Evolutionary conservation across 805 yeast genomes (phyloP).

Genomic region (Candida patagonica): DNA sequence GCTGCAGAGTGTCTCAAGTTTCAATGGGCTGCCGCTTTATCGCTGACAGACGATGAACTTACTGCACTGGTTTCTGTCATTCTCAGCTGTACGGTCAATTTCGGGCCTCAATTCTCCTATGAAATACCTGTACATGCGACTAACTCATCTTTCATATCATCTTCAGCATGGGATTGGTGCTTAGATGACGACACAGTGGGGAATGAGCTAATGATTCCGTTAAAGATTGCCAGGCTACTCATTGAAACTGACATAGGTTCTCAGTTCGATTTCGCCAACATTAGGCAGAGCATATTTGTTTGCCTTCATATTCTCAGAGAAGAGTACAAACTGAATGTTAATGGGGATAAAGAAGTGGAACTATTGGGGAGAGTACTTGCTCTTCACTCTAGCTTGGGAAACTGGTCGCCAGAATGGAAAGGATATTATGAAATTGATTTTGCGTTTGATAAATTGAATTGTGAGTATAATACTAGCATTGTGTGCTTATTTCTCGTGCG

Average conservation of each 20-base stretch:
- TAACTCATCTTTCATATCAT: background rate
- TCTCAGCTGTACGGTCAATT: conserved; percentile 8
- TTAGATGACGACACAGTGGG: background rate
- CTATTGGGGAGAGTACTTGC: conserved; percentile 47
- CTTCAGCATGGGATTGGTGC: conserved; percentile 7
- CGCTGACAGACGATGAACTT: conserved; percentile 48
- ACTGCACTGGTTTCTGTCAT: conserved; percentile 39
- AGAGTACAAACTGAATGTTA: conserved; percentile 53
- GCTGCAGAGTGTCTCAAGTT: conserved; percentile 51
- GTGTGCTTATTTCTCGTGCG: too few relatives aligned
- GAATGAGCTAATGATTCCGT: background rate
- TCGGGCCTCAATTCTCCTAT: conserved; percentile 2
- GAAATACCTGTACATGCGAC: background rate
- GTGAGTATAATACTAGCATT: conserved; percentile 10
- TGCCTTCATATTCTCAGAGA: conserved; percentile 73
- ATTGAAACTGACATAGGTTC: conserved; percentile 13
- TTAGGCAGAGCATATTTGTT: conserved; percentile 43
- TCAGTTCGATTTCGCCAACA: conserved; percentile 23
- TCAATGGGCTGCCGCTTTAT: conserved; percentile 50
- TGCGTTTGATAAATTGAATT: conserved; percentile 17
- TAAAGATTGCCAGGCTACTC: conserved; percentile 1
- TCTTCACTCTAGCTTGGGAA: conserved; percentile 56
- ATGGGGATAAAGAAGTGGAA: conserved; percentile 30
- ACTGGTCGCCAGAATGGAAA: conserved; percentile 59
- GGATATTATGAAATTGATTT: conserved; percentile 36